Evolutionary conservation across 306 rosid genomes (phyloP), one percentile per base, ranked within the genome.

Genomic region (Cucurbita pepo): DNA sequence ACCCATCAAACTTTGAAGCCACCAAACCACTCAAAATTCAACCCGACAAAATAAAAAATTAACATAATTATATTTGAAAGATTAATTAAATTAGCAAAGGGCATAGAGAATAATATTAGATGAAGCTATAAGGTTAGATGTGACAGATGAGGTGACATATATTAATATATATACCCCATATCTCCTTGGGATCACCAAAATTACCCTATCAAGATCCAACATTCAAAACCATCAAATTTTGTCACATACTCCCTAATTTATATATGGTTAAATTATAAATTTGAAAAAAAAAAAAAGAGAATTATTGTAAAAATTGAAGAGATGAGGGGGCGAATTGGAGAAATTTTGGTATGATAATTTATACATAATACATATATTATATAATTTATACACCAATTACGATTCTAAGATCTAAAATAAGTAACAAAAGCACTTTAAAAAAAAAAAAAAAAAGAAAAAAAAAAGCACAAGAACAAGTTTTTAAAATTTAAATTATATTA

Each of bases 181-280:
- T 45, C 73, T 67, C 56, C 13, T 67, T 47, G 73, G 73, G 43
- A 67, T 67, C 73, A 67, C 56, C 56, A 12, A 64, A 64, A 64
- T 57, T 43, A 19, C 71, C 6, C 43, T 41, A 9, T 37, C 16
- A 47, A 47, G 52, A 47, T 10, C 52, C 52, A 44, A 19, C 72
- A 43, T 21, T 47, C 13, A 44, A 10, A 11, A 22, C 40, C 5
- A 50, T 50, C 54, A 50, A 50, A 50, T 50, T 36, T 60, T 11
- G 15, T 62, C 48, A 15, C 3, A 13, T 25, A 14, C 50, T 9
- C 16, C 11, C 13, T 25, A 25, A 25, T 25, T 25, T 25, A 25
- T 25, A 1, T 1, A 25, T 25, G 25, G 2, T 25, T 25, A 25
- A 25, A 25, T 25, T 25, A 25, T 25, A 25, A 25, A 25, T 25